A percentile compares a stretch with the other conserved stretches of the same genome.
Evolutionary conservation across 148 eudicot species (phyloP).

Genomic region (Rhododendron mucronatum): DNA sequence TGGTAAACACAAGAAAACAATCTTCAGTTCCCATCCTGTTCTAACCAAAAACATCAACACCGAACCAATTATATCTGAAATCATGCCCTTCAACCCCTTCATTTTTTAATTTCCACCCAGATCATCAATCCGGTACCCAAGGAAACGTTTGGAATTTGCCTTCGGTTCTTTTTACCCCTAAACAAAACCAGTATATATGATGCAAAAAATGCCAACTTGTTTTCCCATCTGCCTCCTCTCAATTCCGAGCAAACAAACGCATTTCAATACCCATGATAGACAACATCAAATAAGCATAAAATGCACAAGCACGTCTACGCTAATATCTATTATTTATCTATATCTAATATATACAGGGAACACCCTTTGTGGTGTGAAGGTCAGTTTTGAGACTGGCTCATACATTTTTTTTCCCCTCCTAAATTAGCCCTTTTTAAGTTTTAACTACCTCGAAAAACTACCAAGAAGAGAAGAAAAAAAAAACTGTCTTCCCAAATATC

Average conservation of each 20-base stretch:
- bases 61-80: not conserved
- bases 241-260: constrained; percentile 11
- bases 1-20: not conserved
- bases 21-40: not conserved
- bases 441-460: not conserved
- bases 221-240: not conserved
- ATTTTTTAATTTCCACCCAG: not conserved
- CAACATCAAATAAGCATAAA: not conserved
- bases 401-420: not conserved
- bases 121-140: not conserved
- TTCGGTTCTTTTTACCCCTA: not conserved
- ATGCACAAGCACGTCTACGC: not conserved
- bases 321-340: not conserved
- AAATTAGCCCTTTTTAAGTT: not conserved
- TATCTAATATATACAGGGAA: not conserved
- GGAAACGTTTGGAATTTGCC: not conserved
- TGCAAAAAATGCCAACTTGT: not conserved
- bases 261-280: not conserved
- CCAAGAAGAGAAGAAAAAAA: not conserved
- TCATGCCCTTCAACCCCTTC: not conserved
- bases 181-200: too few species aligned
- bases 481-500: not conserved
- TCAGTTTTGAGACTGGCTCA: not conserved
- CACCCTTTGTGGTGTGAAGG: not conserved
- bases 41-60: not conserved